phyloP scores from a whole-genome alignment of 2,329 filamentous ascomycete genomes.

The Rhexocercosporidium sp. region DNA sequence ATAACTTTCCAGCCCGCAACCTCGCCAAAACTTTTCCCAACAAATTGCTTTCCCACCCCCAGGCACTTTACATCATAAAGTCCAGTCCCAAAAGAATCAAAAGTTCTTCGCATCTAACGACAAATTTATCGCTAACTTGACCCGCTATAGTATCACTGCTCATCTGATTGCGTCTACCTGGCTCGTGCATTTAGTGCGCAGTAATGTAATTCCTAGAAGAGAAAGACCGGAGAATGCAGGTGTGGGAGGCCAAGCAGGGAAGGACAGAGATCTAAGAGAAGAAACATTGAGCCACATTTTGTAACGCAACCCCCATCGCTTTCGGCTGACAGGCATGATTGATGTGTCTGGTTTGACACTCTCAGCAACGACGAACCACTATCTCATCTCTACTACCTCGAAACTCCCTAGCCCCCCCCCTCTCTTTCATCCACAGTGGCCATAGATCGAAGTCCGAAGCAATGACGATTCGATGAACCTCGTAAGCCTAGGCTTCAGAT shows the following conservation, averaged over 20 bases:
- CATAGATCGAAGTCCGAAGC: too few species aligned
- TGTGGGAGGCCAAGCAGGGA: neutral
- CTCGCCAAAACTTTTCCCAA: neutral
- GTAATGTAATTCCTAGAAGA: neutral
- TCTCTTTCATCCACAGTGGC: too few species aligned
- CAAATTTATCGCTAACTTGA: neutral
- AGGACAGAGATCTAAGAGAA: neutral
- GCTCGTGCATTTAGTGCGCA: neutral
- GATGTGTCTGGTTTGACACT: too few species aligned
- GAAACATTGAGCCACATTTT: neutral
- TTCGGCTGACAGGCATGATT: neutral
- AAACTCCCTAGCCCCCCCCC: too few species aligned
- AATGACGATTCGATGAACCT: too few species aligned
- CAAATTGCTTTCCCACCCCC: neutral
- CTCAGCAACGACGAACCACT: too few species aligned
- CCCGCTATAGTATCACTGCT: neutral
- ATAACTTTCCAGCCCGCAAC: neutral
- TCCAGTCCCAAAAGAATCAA: neutral
- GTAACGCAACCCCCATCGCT: neutral
- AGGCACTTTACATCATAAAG: neutral
- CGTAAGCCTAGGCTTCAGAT: too few species aligned
- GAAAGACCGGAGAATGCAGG: neutral
- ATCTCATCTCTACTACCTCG: too few species aligned
- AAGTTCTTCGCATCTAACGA: neutral
- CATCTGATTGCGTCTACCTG: neutral